Percentiles rank a stretch among this genome's conserved stretches.
These are phyloP conservation scores for Xylariaceae sp. DNA, from an alignment of 2,329 filamentous ascomycete genomes.

Conservation along the genomic window DNA sequence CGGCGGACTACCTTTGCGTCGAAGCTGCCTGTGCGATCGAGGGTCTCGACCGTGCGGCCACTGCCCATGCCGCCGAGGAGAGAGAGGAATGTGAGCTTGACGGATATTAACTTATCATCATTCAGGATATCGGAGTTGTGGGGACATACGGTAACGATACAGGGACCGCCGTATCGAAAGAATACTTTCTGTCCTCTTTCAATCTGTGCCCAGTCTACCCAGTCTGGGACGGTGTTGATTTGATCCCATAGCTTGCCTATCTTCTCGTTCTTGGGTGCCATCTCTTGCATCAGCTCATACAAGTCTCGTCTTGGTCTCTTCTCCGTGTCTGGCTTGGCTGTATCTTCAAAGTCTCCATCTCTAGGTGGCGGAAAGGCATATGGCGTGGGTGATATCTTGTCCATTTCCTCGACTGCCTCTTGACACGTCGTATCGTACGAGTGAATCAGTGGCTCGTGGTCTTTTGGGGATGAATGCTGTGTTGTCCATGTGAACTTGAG, in stretches of 20 bases:
- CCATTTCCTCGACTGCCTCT: constrained; percentile 60
- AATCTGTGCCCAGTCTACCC: constrained; percentile 77
- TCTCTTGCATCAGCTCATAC: constrained; percentile 57
- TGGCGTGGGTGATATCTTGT: constrained; percentile 53
- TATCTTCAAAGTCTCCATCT: constrained; percentile 19
- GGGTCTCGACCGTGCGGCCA: constrained; percentile 68
- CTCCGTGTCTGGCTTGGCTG: constrained; percentile 23
- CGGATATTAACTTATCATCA: background rate
- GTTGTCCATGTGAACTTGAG: constrained; percentile 67
- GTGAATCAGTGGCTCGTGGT: constrained; percentile 57
- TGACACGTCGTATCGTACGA: constrained; percentile 67
- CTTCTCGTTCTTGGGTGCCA: constrained; percentile 53
- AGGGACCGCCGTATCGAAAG: constrained; percentile 68
- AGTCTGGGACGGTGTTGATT: constrained; percentile 63
- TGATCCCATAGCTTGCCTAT: constrained; percentile 59
- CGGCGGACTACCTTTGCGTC: constrained; percentile 61
- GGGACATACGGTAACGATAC: constrained; percentile 53
- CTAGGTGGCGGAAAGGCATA: constrained; percentile 6
- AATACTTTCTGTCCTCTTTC: constrained; percentile 71
- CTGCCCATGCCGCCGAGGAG: constrained; percentile 66
- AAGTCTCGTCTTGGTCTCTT: constrained; percentile 49
- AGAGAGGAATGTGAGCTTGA: constrained; percentile 54
- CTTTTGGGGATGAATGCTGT: constrained; percentile 56
- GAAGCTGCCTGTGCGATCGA: constrained; percentile 72
- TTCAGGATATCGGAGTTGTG: background rate